Evolutionary conservation across 1,284 basidiomycete genomes (phyloP), one percentile per base, ranked within the genome.

Genomic region (Cutaneotrichosporon cyanovorans): DNA sequence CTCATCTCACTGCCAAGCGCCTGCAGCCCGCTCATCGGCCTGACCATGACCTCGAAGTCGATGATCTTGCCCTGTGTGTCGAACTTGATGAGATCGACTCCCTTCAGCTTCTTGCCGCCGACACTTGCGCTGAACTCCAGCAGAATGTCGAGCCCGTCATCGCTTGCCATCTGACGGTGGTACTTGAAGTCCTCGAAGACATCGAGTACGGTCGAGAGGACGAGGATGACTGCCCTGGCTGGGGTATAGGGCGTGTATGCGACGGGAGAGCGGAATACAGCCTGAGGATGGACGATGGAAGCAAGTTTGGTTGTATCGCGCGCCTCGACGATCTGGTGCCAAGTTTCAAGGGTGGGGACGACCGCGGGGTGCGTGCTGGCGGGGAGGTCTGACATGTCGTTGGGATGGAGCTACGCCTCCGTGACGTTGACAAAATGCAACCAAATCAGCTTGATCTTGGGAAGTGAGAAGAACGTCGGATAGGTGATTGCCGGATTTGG

Each of bases 1-100:
- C 48, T 46, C 52, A 54, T 54, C 46, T 50, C 45, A 5, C 5
- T 16, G 0, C 46, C 48, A 15, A 54, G 40, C 37, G 43, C 52
- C 40, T 50, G 48, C 20, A 50, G 35, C n/a, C 45, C 52, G 25
- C 30, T 45, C 5, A 48, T 10, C 3, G 52, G 52, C 6, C 52
- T 42, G 10, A 54, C 48, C 52, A 50, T 50, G 39, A 54, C 52
- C 37, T 54, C 52, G 23, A 54, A 54, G 30, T 54, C 52, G 42
- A 30, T 21, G 12, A 54, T 54, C 36, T 22, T 11, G 3, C 52
- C 52, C 11, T 50, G 45, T 30, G 42, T 40, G 40, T 46, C 39
- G 19, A 54, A 54, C 28, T 28, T 33, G 22, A 54, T 40, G 3
- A 54, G 46, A 22, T 54, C 52, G 20, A 54, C 40, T 12, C 52